These are phyloP conservation scores for barrel medic (Medicago truncatula) DNA, from an alignment of 306 rosid species.

Conservation along the genomic window MtrunA17r5.0-ANR NC_053045.1:1833501-1834000, in stretches of 20 bases:
- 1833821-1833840: neutral
- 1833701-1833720: slow-evolving; percentile 12
- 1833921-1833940: neutral
- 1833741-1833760: slow-evolving; percentile 37
- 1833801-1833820: neutral
- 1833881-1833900: neutral
- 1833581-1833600: slow-evolving; percentile 38
- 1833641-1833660: slow-evolving; percentile 51
- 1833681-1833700: slow-evolving; percentile 47
- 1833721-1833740: slow-evolving; percentile 17
- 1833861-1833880: neutral
- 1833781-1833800: slow-evolving; percentile 10
- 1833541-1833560: slow-evolving; percentile 28
- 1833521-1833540: no score
- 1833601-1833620: no score
- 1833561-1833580: slow-evolving; percentile 54
- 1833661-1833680: slow-evolving; percentile 33
- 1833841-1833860: neutral
- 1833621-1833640: slow-evolving; percentile 43
- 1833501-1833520: no score
- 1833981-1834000: neutral
- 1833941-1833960: neutral
- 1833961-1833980: neutral
- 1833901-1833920: neutral
- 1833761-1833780: slow-evolving; percentile 23